These are phyloP conservation scores for Suaeda aralocaspica DNA, from an alignment of 148 eudicot species.

Conservation along the genomic window DNA sequence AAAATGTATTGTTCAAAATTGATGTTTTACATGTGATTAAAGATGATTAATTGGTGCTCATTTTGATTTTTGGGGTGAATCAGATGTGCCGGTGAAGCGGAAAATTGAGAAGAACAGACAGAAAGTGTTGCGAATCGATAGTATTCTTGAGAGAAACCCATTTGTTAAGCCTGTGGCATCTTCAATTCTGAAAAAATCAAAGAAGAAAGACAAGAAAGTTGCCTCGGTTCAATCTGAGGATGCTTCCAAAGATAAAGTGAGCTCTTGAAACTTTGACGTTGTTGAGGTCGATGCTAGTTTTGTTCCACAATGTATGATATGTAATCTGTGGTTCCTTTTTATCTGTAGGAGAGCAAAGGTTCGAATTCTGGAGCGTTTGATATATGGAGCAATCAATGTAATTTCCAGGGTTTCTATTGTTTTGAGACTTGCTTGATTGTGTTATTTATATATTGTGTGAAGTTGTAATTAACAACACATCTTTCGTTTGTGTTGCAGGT, in stretches of 20 bases:
- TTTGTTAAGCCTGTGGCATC: conserved; percentile 73
- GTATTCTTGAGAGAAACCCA: conserved; percentile 61
- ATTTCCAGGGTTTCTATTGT: neutral
- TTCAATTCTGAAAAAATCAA: conserved; percentile 46
- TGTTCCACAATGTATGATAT: neutral
- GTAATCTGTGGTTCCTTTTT: conserved; percentile 7
- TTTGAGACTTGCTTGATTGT: conserved; percentile 8
- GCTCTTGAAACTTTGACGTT: conserved; percentile 7
- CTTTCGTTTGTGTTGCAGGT: conserved; percentile 35
- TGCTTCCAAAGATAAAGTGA: conserved; percentile 34
- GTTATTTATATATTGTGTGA: neutral
- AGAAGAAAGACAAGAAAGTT: conserved; percentile 30
- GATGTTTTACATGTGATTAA: neutral
- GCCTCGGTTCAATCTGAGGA: conserved; percentile 27
- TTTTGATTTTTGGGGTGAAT: conserved; percentile 13
- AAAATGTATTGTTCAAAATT: neutral
- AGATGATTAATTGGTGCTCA: neutral
- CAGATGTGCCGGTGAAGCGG: conserved; percentile 77
- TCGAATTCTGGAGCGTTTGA: conserved; percentile 47
- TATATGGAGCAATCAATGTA: conserved; percentile 62
- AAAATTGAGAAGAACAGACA: conserved; percentile 84
- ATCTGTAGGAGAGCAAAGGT: conserved; percentile 48
- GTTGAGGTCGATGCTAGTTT: neutral
- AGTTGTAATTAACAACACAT: neutral
- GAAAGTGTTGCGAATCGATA: conserved; percentile 65